Conservation (phyloP, 192 early-diverging fungal species). For the Linnemannia zychae region DNA sequence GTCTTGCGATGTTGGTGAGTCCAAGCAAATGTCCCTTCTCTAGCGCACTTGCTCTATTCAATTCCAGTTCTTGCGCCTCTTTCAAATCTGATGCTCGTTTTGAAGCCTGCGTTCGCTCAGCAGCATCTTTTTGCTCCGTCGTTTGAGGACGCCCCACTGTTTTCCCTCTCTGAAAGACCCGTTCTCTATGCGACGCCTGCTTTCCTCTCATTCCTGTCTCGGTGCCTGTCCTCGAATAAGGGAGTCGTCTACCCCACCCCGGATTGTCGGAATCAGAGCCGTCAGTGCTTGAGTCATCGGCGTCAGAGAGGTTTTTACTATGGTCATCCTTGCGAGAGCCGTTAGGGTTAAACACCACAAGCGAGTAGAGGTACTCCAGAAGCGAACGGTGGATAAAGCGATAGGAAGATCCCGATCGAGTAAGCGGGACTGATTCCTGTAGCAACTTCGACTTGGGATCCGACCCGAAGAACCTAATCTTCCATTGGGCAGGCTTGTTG, state of each 20-base stretch:
- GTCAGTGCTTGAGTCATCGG: background rate
- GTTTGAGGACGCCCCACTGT: too few relatives aligned
- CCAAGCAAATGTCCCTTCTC: background rate
- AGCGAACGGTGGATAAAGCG: background rate
- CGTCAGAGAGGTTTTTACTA: too few relatives aligned
- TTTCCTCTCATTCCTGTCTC: background rate
- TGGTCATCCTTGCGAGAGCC: background rate
- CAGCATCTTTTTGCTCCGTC: background rate
- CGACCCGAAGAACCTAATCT: background rate
- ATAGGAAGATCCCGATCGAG: background rate
- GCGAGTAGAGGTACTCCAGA: background rate
- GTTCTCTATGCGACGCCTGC: background rate
- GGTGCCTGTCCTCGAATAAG: background rate
- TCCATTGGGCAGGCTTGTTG: background rate
- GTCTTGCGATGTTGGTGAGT: background rate
- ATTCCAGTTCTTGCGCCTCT: background rate
- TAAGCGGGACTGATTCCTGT: background rate
- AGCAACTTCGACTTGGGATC: background rate
- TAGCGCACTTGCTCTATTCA: background rate
- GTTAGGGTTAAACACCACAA: background rate
- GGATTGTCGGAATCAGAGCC: background rate
- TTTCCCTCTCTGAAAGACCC: too few relatives aligned
- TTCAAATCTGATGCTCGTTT: background rate
- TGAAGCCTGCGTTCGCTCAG: background rate
- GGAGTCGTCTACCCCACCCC: background rate